Evolutionary conservation across 495 filamentous ascomycete species (phyloP).

Genomic region (Penicillium simplicissimum): DNA sequence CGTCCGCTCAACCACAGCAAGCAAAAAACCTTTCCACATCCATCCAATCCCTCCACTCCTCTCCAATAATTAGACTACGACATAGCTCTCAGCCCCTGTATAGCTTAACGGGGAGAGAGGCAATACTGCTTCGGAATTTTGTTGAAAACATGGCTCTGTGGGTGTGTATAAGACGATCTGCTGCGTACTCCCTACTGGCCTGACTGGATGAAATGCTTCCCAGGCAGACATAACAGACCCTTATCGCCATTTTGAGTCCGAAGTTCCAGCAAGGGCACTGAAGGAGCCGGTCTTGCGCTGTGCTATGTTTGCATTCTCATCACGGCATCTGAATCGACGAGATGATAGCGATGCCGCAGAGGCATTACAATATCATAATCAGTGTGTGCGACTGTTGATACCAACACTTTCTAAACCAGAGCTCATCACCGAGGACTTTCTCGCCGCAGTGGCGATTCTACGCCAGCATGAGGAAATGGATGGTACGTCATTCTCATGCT

Average conservation of each 20-base stretch:
- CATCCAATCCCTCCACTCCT: conserved; percentile 5
- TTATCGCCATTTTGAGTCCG: conserved; percentile 31
- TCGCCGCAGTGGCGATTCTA: conserved; percentile 34
- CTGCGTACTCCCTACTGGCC: neutral
- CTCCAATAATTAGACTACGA: neutral
- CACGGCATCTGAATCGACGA: conserved; percentile 30
- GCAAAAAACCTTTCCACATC: conserved; percentile 11
- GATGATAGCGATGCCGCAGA: conserved; percentile 18
- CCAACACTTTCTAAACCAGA: conserved; percentile 26
- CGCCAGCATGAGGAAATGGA: conserved; percentile 38
- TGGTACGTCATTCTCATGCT: conserved; percentile 10
- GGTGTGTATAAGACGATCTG: conserved; percentile 15
- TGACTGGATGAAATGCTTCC: neutral
- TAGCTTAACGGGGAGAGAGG: conserved; percentile 25
- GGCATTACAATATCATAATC: conserved; percentile 33
- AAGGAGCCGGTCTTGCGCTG: conserved; percentile 28
- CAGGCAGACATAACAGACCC: conserved; percentile 37
- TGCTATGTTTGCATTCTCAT: conserved; percentile 35
- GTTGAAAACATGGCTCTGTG: conserved; percentile 38
- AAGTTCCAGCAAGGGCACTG: conserved; percentile 27
- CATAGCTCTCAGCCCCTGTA: conserved; percentile 5
- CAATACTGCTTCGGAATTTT: conserved; percentile 30
- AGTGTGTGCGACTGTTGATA: conserved; percentile 31
- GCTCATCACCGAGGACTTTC: conserved; percentile 28
- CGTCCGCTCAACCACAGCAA: neutral